Evolutionary conservation across 2,329 filamentous ascomycete genomes (phyloP), one percentile per base, ranked within the genome.

Genomic region (Scedosporium minutisporum): DNA sequence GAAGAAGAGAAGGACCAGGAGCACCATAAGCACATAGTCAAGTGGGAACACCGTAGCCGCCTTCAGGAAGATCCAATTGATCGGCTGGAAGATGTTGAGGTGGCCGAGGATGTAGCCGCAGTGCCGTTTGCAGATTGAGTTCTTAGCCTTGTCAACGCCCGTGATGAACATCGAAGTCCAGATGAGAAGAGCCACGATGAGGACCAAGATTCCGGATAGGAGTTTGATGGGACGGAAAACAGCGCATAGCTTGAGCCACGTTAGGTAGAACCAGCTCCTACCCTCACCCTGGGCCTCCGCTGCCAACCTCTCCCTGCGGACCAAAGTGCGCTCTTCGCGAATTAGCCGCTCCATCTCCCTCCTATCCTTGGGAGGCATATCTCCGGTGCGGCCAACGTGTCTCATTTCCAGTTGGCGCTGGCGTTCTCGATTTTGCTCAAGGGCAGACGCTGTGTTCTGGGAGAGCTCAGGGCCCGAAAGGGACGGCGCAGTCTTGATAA

Each of bases 81-180:
- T 80, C 1, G 95, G 95, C 73, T 99, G 95, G 79, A 97, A 96
- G 68, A 97, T 87, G 73, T 96, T 91, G 73, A 96, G 89, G 71
- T 80, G 82, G 53, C 87, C 91, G 4, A 99, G 82, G 59, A 97
- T 90, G 75, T 97, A 99, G 65, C 95, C 95, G 72, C 95, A 99
- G 68, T 86, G 87, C 64, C 87, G 80, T 73, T 95, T 93, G 83
- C 95, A 99, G 65, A 96, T 79, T 3, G 93, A 97, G 78, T 97
- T 97, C 74, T 89, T 93, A 42, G 92, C 91, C 78, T 97, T 97
- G 82, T 99, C 95, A 70, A 97, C 92, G 67, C 87, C 89, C 0
- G 93, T 97, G 71, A 97, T 89, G 68, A 97, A 83, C 91, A 99
- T 97, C 12, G 91, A 96, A 7, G 88, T 83, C 83, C 91, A 96